Evolutionary conservation across 257 asterid species (phyloP), one percentile per base, ranked within the genome.

Genomic region (Nicotiana undulata): DNA sequence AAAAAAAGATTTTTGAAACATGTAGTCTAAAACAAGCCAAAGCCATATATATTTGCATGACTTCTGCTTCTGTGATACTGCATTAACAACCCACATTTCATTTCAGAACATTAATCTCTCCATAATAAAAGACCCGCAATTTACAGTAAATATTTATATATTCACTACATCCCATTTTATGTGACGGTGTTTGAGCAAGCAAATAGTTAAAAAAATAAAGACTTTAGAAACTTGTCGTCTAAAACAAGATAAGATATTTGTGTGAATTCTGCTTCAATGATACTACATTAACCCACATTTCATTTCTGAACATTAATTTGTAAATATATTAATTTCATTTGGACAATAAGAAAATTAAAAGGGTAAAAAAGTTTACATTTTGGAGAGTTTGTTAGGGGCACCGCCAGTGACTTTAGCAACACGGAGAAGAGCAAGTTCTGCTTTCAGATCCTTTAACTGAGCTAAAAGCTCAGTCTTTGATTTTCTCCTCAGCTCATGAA

Each of bases 361-460:
- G 59, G 59, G 59, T 52, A 31, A 17, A 26, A 63, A 78, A 40
- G 6, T 44, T 5, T 79, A 83, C 87, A 87, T 85, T 79, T 85
- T 87, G 84, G 90, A 87, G 80, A 87, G 90, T 84, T 85, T 87
- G 83, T 87, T 87, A 17, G 90, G 86, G 72, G 90, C 88, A 55
- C 90, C 88, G 32, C 90, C 88, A 55, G 88, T 87, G 84, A 84
- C 90, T 52, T 87, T 87, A 24, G 97, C 93, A 61, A 92, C 95
- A 17, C 95, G 90, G 81, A 92, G 90, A 65, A 90, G 88, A 20
- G 95, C 89, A 13, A 92, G 82, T 86, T 92, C 94, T 56, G 92
- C 91, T 87, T 92, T 92, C 83, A 92, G 87, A 80, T 92, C 97
- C 88, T 92, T 91, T 84, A 91, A 86, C 84, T 92, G 97, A 51